These are phyloP conservation scores for Selaginella tamariscina DNA, from an alignment of 75 land plant species.

Conservation along the genomic window DNA sequence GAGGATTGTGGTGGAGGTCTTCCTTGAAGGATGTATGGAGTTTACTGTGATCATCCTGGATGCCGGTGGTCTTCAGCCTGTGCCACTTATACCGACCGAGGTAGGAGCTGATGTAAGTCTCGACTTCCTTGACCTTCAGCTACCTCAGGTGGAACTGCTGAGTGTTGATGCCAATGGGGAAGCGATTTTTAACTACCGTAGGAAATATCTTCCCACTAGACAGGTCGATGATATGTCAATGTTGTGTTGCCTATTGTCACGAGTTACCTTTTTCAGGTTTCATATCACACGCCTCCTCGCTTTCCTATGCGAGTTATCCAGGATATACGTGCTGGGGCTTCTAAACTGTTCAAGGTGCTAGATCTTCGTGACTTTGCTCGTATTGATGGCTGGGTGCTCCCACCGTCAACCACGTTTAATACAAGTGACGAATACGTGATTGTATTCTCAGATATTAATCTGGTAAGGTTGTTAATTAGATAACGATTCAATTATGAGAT, in stretches of 20 bases:
- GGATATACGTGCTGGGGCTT: constrained; percentile 53
- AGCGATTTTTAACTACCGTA: constrained; percentile 60
- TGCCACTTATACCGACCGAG: constrained; percentile 69
- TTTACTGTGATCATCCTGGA: constrained; percentile 85
- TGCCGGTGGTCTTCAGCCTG: constrained; percentile 48
- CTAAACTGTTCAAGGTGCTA: constrained; percentile 35
- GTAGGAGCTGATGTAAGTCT: constrained; percentile 18
- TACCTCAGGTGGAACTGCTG: neutral
- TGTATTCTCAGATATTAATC: constrained; percentile 61
- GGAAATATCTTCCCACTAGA: constrained; percentile 73
- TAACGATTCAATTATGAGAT: neutral
- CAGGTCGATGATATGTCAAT: constrained; percentile 36
- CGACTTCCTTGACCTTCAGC: neutral
- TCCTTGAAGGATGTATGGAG: constrained; percentile 61
- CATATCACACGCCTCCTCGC: constrained; percentile 78
- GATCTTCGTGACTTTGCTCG: constrained; percentile 69
- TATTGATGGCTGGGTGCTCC: constrained; percentile 83
- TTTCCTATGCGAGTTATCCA: constrained; percentile 45
- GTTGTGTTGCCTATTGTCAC: no score
- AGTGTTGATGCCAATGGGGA: constrained; percentile 16
- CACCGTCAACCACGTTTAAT: constrained; percentile 17
- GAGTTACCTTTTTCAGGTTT: constrained; percentile 36
- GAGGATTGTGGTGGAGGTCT: constrained; percentile 52
- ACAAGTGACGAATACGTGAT: neutral
- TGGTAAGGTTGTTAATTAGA: constrained; percentile 32